phyloP scores from a whole-genome alignment of 192 early-diverging fungal species.

The Borealophlyctis nickersoniae region DNA sequence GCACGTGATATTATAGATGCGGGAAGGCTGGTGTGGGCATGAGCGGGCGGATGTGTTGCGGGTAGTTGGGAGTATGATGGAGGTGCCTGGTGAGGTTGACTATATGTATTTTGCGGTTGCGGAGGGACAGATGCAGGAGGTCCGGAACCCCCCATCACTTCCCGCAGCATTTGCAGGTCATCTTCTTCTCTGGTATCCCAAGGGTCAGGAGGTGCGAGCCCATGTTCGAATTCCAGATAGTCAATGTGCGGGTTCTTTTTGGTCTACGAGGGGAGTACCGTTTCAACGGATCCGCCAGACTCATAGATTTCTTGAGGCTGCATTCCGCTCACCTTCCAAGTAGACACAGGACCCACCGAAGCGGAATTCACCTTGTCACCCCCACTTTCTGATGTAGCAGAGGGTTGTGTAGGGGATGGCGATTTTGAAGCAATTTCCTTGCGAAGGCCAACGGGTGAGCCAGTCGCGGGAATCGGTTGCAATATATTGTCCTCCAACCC shows the following conservation, averaged over 20 bases:
- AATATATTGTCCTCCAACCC: constrained; percentile 61
- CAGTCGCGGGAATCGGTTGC: constrained; percentile 40
- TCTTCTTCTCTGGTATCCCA: constrained; percentile 57
- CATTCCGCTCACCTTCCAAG: neutral
- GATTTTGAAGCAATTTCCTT: constrained; percentile 12
- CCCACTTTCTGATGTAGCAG: neutral
- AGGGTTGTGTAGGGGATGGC: constrained; percentile 1
- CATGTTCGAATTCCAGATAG: constrained; percentile 65
- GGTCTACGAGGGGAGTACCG: neutral
- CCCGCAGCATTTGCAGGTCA: constrained; percentile 51
- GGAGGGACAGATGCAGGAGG: constrained; percentile 6
- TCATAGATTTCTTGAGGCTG: neutral
- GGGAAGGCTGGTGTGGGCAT: neutral
- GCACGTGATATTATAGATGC: neutral
- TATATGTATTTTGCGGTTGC: too few relatives aligned
- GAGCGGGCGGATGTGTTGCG: neutral
- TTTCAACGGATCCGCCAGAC: constrained; percentile 1
- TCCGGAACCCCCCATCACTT: constrained; percentile 52
- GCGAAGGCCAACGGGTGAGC: constrained; percentile 8
- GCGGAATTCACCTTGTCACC: neutral
- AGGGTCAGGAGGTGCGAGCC: constrained; percentile 58
- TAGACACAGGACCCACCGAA: too few relatives aligned
- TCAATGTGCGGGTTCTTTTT: constrained; percentile 25
- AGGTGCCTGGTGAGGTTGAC: neutral
- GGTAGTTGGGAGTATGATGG: neutral